phyloP scores from a whole-genome alignment of 257 asterid species.

The Nicotiana attenuata region DNA sequence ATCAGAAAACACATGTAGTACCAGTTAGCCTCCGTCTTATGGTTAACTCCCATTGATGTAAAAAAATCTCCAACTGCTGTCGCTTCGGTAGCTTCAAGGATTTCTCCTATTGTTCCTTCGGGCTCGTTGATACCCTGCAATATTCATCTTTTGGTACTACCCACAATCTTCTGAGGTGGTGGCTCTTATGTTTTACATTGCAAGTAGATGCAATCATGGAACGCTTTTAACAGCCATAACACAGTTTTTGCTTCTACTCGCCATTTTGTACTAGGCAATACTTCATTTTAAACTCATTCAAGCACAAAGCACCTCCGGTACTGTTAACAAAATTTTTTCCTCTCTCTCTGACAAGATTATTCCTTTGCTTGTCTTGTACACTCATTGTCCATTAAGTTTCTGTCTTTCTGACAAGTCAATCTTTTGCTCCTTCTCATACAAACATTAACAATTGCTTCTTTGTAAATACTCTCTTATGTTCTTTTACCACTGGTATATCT shows the following conservation, averaged over 20 bases:
- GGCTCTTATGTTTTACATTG: neutral
- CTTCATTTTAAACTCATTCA: neutral
- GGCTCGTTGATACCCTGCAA: neutral
- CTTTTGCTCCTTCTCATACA: neutral
- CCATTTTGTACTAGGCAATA: neutral
- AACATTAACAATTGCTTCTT: neutral
- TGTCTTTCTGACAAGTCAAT: neutral
- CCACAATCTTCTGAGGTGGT: slow-evolving; percentile 3
- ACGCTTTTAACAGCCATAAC: neutral
- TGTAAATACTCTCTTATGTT: neutral
- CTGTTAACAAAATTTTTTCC: neutral
- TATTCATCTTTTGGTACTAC: neutral
- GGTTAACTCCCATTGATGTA: neutral
- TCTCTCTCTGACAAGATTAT: neutral
- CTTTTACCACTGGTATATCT: neutral
- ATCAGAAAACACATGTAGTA: neutral
- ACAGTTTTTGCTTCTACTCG: neutral
- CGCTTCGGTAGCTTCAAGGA: neutral
- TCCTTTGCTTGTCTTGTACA: neutral
- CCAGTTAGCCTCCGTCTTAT: neutral
- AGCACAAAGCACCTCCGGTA: neutral
- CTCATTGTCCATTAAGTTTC: neutral
- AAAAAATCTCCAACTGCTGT: neutral
- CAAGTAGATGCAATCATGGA: neutral
- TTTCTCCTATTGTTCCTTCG: neutral